Conservation (phyloP, 495 filamentous ascomycete genomes). For the Ascodesmis nigricans region DNA sequence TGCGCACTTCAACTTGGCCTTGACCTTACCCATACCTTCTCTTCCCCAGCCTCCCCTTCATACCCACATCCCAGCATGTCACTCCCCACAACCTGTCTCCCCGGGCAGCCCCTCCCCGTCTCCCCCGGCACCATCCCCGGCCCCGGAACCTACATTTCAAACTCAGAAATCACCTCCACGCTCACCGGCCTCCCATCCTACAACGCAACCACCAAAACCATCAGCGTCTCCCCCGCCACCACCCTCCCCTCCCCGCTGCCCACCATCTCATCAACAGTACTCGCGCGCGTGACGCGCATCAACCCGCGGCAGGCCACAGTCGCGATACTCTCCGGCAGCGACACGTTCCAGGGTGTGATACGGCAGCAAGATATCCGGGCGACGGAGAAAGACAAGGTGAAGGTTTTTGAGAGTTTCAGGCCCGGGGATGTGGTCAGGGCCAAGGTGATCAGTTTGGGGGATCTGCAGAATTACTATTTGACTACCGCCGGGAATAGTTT, state of each 20-base stretch:
- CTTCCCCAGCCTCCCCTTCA: no score
- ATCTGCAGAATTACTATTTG: conserved; percentile 84
- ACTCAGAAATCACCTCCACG: conserved; percentile 32
- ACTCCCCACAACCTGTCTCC: conserved; percentile 27
- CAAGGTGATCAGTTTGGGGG: conserved; percentile 64
- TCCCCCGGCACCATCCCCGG: conserved; percentile 42
- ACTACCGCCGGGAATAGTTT: conserved; percentile 74
- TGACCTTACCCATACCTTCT: no score
- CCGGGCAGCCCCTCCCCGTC: conserved; percentile 59
- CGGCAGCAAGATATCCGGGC: conserved; percentile 77
- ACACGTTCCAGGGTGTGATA: conserved; percentile 38
- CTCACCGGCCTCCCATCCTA: no score
- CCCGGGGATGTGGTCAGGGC: conserved; percentile 85
- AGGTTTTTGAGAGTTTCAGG: conserved; percentile 73
- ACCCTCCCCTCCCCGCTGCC: conserved; percentile 35
- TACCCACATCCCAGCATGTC: no score
- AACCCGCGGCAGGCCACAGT: conserved; percentile 62
- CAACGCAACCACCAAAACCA: no score
- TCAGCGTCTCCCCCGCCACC: conserved; percentile 25
- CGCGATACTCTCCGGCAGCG: conserved; percentile 46
- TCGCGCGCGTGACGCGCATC: conserved; percentile 70
- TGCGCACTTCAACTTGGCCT: no score
- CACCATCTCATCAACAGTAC: conserved; percentile 51
- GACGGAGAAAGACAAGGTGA: conserved; percentile 86
- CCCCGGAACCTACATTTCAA: conserved; percentile 35